Percentiles rank a stretch among this genome's conserved stretches.
Conservation (phyloP, 2,329 filamentous ascomycete species). For the Coniella vitis region DNA sequence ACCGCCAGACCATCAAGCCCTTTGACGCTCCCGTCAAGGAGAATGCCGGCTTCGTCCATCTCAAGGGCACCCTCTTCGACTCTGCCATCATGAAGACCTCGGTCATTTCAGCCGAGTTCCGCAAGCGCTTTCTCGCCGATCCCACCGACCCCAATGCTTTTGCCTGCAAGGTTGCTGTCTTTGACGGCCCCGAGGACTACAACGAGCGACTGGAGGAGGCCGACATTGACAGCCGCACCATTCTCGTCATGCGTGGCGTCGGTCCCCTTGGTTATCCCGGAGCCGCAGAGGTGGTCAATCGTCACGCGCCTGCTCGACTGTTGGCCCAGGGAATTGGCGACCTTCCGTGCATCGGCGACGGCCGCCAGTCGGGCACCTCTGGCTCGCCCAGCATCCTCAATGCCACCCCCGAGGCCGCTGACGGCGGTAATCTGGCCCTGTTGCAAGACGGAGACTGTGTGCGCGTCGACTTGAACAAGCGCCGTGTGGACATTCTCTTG, state of each 20-base stretch:
- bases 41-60: constrained; percentile 45
- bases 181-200: constrained; percentile 45
- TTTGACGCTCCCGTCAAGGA: constrained; percentile 39
- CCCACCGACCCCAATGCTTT: constrained; percentile 41
- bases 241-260: constrained; percentile 42
- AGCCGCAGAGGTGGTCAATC: constrained; percentile 46
- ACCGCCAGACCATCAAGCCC: constrained; percentile 38
- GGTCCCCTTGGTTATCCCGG: constrained; percentile 44
- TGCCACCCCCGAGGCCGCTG: constrained; percentile 47
- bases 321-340: constrained; percentile 38
- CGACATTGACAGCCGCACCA: constrained; percentile 33
- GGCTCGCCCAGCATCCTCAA: constrained; percentile 50
- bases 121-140: constrained; percentile 36
- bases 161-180: constrained; percentile 39
- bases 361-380: constrained; percentile 48
- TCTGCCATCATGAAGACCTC: constrained; percentile 48
- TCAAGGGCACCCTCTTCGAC: constrained; percentile 40
- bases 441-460: constrained; percentile 42
- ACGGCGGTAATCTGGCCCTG: constrained; percentile 45
- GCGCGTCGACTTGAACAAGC: constrained; percentile 41
- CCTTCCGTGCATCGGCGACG: constrained; percentile 47
- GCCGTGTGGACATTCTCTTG: constrained; percentile 42
- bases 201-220: constrained; percentile 35
- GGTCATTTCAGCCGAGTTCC: constrained; percentile 39
- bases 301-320: constrained; percentile 39